Percentiles rank a stretch among this genome's conserved stretches.
These are phyloP conservation scores for Exophiala xenobiotica DNA, from an alignment of 2,329 filamentous ascomycete species.

Conservation along the genomic window DNA sequence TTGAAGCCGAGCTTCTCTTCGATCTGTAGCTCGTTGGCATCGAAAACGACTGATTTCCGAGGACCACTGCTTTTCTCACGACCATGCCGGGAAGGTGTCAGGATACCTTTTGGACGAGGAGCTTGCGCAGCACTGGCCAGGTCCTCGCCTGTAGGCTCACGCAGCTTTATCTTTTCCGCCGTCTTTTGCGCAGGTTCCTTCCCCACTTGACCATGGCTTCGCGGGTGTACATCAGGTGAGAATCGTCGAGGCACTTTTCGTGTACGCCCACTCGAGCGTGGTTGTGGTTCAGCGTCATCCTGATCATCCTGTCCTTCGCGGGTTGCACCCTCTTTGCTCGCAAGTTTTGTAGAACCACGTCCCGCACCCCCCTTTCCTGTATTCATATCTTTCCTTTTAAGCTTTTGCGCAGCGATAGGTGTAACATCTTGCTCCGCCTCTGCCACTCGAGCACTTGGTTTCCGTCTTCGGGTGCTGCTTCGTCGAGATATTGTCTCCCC, in stretches of 20 bases:
- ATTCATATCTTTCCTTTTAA: not conserved
- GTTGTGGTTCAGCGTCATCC: conserved; percentile 1
- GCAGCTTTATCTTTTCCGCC: not conserved
- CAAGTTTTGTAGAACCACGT: not conserved
- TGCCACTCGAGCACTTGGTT: not conserved
- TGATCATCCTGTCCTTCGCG: not conserved
- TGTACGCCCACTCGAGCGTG: conserved; percentile 12
- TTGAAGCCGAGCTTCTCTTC: conserved; percentile 31
- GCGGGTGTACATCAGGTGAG: not conserved
- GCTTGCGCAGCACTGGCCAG: conserved; percentile 4
- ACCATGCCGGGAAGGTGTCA: conserved; percentile 27
- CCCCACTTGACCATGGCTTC: no score
- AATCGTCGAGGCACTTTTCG: conserved; percentile 7
- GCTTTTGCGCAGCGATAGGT: not conserved
- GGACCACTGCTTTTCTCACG: conserved; percentile 13
- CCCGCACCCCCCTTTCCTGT: not conserved
- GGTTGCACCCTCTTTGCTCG: not conserved
- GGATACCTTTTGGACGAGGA: conserved; percentile 29
- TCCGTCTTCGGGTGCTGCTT: not conserved
- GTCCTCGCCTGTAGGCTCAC: not conserved
- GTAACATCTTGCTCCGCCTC: conserved; percentile 1
- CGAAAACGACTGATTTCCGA: conserved; percentile 30
- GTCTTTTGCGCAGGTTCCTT: not conserved
- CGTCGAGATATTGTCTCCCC: not conserved
- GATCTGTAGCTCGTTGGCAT: conserved; percentile 25